Base-by-base conservation (phyloP, 805 yeast species). In the Dipodascopsis uninucleata region DNA sequence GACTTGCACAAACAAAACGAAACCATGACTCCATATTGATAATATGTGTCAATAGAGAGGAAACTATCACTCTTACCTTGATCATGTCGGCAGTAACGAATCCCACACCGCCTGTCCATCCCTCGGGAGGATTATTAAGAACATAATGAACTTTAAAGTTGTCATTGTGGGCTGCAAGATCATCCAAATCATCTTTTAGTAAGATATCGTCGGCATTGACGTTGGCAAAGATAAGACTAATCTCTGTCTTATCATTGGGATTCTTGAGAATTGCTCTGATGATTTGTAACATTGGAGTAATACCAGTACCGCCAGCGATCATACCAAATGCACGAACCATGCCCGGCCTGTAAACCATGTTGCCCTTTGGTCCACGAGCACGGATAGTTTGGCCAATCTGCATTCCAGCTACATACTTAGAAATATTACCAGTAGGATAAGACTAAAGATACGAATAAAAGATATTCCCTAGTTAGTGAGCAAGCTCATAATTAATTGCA, bases 241-340 rank as follows among this genome's bases (percentile, higher is more conserved):
- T 78, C 60, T 79, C 76, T 48, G 97, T 89, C 38, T 72, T 74
- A 67, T 90, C 97, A 14, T 73, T 69, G 20, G 94, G 90, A 63
- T 89, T 79, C 45, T 71, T 69, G 58, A 80, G 79, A 55, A 89
- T 81, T 10, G 94, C 85, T 57, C 85, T 83, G 56, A 89, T 79
- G 56, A 89, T 82, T 66, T 88, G 95, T 59, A 84, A 73, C 67
- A 86, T 80, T 29, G 97, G 96, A 6, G 96, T 86, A 52, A 89
- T 82, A 41, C 97, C 97, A 29, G 97, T 86, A 61, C 97, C 97
- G 57, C 97, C 97, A 32, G 96, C 95, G 55, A 90, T 80, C 97
- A 89, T 89, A 43, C 83, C 87, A 48, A 89, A 73, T 49, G 76
- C 74, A 47, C 74, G 70, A 45, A 77, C 80, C 80, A 82, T 79